Conservation (phyloP, 129 eudicot genomes). For the Tanacetum coccineum region DNA sequence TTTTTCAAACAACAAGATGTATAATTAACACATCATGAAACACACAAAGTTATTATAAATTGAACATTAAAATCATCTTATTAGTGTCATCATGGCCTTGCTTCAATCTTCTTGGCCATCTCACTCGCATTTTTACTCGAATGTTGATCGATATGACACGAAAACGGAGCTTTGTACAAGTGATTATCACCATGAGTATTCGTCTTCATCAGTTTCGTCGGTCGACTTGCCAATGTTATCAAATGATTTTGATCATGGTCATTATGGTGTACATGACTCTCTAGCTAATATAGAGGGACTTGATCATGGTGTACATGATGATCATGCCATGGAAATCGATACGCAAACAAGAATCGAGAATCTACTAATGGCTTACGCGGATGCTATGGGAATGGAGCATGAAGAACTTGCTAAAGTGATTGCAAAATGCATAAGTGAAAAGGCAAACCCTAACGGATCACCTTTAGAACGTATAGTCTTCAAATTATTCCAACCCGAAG, state of each 20-base stretch:
- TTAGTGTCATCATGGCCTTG: conserved; percentile 31
- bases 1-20: conserved; percentile 21
- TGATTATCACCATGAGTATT: conserved; percentile 24
- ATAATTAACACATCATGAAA: conserved; percentile 18
- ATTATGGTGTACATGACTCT: conserved; percentile 23
- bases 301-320: conserved; percentile 17
- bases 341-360: conserved; percentile 30
- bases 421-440: conserved; percentile 30
- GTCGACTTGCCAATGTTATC: conserved; percentile 28
- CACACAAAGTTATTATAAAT: neutral
- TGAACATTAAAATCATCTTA: conserved; percentile 26
- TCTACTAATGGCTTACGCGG: conserved; percentile 52
- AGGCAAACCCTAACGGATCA: conserved; percentile 38
- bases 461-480: conserved; percentile 39
- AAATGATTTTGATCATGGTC: conserved; percentile 20
- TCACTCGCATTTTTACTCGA: conserved; percentile 19
- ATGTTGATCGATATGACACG: conserved; percentile 29
- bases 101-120: conserved; percentile 42
- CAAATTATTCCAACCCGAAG: conserved; percentile 34
- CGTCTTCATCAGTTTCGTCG: conserved; percentile 32
- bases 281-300: conserved; percentile 11
- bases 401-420: conserved; percentile 43
- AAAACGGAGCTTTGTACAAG: conserved; percentile 3
- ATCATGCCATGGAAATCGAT: conserved; percentile 36
- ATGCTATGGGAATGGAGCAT: conserved; percentile 41